Evolutionary conservation across 176 grass and related monocot genomes (phyloP).

Genomic region (Ensete ventricosum): DNA sequence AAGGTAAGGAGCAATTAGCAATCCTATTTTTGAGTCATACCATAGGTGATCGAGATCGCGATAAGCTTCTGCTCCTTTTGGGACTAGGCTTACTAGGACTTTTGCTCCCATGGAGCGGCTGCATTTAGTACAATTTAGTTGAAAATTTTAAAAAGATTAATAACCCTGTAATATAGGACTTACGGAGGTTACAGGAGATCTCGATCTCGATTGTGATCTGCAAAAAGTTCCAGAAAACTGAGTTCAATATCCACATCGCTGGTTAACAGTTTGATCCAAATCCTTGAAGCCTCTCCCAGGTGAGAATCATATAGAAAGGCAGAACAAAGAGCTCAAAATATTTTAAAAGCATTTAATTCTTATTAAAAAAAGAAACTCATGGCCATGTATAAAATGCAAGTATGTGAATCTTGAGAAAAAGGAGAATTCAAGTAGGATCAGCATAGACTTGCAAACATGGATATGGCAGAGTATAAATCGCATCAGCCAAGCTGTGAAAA

Average conservation of each 20-base stretch:
- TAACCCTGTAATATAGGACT: constrained; percentile 1
- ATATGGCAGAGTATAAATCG: no score
- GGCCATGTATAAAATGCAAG: no score
- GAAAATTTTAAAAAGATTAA: not conserved
- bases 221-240: constrained; percentile 48
- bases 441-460: not conserved
- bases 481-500: not conserved
- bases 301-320: constrained; percentile 17
- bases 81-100: not conserved
- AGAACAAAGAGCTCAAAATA: constrained; percentile 22
- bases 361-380: no score
- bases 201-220: constrained; percentile 71
- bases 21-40: not conserved
- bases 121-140: not conserved
- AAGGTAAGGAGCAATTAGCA: not conserved
- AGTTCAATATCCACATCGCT: constrained; percentile 54
- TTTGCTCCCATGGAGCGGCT: not conserved
- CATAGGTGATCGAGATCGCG: not conserved
- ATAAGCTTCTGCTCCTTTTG: not conserved
- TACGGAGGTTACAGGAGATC: constrained; percentile 51
- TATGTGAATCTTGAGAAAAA: no score
- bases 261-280: constrained; percentile 38
- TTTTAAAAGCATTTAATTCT: constrained; percentile 19
- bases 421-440: no score
- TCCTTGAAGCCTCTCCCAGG: constrained; percentile 18